Evolutionary conservation across 2,329 filamentous ascomycete species (phyloP).

Genomic region (Fusarium bulbicola): DNA sequence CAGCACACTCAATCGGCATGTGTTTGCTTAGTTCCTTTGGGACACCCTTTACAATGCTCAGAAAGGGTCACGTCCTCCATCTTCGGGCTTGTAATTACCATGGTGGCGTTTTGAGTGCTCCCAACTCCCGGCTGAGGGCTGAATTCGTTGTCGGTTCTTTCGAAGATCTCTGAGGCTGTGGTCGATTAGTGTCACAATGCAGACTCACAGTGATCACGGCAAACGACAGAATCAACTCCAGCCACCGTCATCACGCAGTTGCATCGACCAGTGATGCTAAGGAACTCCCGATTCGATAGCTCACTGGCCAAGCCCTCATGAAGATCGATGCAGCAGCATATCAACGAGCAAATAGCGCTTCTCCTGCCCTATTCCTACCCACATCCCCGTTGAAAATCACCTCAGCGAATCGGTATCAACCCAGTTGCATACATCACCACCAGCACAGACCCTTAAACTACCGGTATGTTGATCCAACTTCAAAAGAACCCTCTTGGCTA

Average conservation of each 20-base stretch:
- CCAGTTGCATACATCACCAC: not conserved
- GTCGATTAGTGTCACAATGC: not conserved
- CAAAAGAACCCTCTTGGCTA: slow-evolving; percentile 23
- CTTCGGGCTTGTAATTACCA: not conserved
- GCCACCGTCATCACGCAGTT: not conserved
- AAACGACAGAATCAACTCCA: not conserved
- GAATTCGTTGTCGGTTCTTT: not conserved
- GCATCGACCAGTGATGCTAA: not conserved
- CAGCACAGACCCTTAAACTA: slow-evolving; percentile 15
- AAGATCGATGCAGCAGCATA: not conserved
- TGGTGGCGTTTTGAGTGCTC: not conserved
- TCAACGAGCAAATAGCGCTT: not conserved
- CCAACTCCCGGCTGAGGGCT: not conserved
- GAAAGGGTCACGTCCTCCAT: not conserved
- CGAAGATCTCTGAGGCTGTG: not conserved
- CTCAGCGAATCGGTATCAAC: slow-evolving; percentile 23
- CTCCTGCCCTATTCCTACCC: not conserved
- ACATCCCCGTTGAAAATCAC: not conserved
- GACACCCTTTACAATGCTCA: not conserved
- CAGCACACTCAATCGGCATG: not conserved
- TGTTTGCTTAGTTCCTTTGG: not conserved
- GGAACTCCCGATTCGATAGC: not conserved
- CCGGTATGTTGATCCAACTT: slow-evolving; percentile 1
- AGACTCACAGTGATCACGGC: not conserved
- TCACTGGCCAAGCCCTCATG: not conserved